Conservation (phyloP, 176 grass and related monocot species). For the Carex scoparia region DNA sequence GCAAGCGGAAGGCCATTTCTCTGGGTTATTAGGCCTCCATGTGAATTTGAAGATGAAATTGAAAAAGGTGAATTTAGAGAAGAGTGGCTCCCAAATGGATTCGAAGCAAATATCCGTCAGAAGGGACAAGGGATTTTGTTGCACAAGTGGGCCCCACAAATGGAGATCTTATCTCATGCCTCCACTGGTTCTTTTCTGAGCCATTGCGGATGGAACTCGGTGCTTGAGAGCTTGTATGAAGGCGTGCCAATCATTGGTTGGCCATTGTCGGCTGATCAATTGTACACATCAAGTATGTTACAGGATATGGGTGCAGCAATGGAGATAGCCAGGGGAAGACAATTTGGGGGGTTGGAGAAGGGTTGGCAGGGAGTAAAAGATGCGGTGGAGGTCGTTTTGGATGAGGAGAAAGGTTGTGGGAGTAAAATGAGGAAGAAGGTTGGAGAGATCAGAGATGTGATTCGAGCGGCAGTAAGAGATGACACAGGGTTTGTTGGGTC, state of each 20-base stretch:
- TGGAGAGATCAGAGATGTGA: conserved; percentile 16
- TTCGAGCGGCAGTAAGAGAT: background rate
- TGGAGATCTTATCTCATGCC: conserved; percentile 31
- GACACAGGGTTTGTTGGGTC: background rate
- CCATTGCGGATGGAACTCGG: conserved; percentile 44
- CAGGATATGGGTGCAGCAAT: background rate
- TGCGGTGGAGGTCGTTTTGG: background rate
- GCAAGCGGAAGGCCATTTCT: conserved; percentile 39
- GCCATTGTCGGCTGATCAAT: background rate
- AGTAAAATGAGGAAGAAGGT: conserved; percentile 14
- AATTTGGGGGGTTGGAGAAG: background rate
- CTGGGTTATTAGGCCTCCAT: conserved; percentile 30
- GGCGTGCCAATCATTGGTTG: conserved; percentile 11
- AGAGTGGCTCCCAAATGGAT: conserved; percentile 39
- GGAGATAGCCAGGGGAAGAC: conserved; percentile 11
- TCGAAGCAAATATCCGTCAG: conserved; percentile 11
- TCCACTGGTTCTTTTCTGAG: conserved; percentile 43
- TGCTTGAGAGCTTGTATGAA: conserved; percentile 15
- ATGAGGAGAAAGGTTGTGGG: background rate
- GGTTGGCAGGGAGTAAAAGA: conserved; percentile 11
- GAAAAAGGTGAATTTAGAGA: conserved; percentile 2
- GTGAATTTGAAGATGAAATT: conserved; percentile 13
- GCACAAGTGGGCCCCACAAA: conserved; percentile 37
- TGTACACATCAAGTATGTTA: background rate
- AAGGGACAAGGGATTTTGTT: conserved; percentile 22